Conservation (phyloP, 257 asterid species). For the Avicennia marina region DNA sequence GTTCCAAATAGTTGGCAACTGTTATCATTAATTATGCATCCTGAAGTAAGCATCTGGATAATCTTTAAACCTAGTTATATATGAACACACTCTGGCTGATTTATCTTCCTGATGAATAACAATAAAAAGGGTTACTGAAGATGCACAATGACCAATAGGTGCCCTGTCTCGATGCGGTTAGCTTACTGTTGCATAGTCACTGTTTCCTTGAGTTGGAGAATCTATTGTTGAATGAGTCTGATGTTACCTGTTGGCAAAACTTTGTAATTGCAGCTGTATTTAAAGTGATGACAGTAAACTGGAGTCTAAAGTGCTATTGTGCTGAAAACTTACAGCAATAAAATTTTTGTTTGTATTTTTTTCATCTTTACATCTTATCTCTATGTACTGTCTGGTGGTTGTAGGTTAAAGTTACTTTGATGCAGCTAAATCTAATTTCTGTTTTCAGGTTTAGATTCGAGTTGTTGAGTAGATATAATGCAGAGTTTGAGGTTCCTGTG, state of each 20-base stretch:
- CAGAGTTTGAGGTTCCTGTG: constrained; percentile 17
- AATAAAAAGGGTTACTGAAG: no score
- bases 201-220: not conserved
- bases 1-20: no score
- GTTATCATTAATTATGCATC: no score
- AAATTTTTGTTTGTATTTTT: not conserved
- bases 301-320: not conserved
- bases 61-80: no score
- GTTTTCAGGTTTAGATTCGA: constrained; percentile 41
- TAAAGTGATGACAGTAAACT: not conserved
- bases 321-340: not conserved
- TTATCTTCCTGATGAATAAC: no score
- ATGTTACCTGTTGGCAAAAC: not conserved
- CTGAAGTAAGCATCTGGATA: no score
- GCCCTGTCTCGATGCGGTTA: no score
- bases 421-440: constrained; percentile 13
- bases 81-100: no score
- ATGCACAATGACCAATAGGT: no score
- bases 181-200: not conserved
- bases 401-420: not conserved
- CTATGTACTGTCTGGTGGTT: not conserved
- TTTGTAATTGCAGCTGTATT: not conserved
- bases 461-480: constrained; percentile 24
- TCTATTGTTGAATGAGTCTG: not conserved
- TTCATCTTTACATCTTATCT: not conserved